Evolutionary conservation across 2,329 filamentous ascomycete genomes (phyloP).

Genomic region (Diaporthe destruens): DNA sequence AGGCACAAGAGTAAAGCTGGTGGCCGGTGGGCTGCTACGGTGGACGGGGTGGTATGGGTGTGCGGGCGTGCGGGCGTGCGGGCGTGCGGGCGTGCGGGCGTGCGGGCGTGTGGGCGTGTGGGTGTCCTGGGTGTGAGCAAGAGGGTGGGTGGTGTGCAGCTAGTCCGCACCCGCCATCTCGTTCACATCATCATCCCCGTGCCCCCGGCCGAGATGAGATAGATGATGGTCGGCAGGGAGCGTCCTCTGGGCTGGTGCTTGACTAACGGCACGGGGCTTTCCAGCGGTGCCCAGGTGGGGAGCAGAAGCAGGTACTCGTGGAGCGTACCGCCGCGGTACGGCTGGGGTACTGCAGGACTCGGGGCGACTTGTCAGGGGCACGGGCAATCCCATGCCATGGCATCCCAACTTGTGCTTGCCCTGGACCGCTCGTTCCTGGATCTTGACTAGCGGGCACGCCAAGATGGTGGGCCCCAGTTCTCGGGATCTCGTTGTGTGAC

Average conservation of each 20-base stretch:
- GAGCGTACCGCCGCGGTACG: constrained; percentile 19
- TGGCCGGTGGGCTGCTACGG: constrained; percentile 7
- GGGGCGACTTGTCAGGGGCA: constrained; percentile 29
- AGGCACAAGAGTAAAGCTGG: constrained; percentile 18
- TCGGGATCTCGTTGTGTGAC: constrained; percentile 32
- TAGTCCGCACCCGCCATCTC: constrained; percentile 27
- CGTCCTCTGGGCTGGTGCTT: constrained; percentile 25
- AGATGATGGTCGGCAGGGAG: constrained; percentile 33
- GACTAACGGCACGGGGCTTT: constrained; percentile 23
- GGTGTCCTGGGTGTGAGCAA: neutral
- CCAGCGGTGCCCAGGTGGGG: constrained; percentile 21
- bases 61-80: neutral
- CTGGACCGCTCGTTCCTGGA: constrained; percentile 30
- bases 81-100: neutral
- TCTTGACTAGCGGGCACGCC: constrained; percentile 33
- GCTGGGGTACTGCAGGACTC: constrained; percentile 24
- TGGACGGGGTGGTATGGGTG: constrained; percentile 17
- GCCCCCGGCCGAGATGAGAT: constrained; percentile 33
- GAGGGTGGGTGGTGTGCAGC: constrained; percentile 23
- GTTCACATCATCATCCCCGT: constrained; percentile 32
- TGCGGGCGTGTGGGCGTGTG: neutral
- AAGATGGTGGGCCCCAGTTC: constrained; percentile 29
- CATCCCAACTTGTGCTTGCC: constrained; percentile 24
- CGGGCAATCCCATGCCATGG: constrained; percentile 26
- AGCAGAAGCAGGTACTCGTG: neutral